Evolutionary conservation across 2,329 filamentous ascomycete genomes (phyloP).

Genomic region (Pseudogymnoascus sp.): DNA sequence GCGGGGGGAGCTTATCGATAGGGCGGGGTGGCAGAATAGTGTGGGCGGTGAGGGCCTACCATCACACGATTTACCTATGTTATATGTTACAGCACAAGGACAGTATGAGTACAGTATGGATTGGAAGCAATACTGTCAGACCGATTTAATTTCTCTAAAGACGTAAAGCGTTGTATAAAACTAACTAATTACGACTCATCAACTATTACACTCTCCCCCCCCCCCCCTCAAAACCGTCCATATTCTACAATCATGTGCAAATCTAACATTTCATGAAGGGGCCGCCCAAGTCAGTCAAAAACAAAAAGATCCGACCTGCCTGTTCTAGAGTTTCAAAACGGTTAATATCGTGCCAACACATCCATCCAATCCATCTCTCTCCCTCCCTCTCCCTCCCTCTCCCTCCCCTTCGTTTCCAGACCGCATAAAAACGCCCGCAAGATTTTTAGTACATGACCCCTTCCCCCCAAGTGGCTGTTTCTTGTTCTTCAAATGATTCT

Average conservation of each 20-base stretch:
- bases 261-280: constrained; percentile 5
- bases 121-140: background rate
- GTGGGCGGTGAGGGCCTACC: background rate
- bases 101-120: background rate
- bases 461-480: background rate
- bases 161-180: background rate
- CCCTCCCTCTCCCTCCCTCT: background rate
- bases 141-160: background rate
- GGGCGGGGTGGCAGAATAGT: constrained; percentile 9
- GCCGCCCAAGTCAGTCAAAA: background rate
- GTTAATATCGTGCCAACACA: background rate
- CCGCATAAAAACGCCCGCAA: constrained; percentile 5
- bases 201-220: background rate
- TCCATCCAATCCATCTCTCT: background rate
- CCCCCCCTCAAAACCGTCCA: background rate
- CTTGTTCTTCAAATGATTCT: background rate
- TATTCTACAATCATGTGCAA: constrained; percentile 1
- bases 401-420: background rate
- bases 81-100: too few species aligned
- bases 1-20: constrained; percentile 9
- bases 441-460: background rate
- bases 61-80: background rate
- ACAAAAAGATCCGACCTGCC: background rate
- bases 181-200: background rate
- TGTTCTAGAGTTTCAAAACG: background rate